Percentiles rank a stretch among this genome's conserved stretches.
Evolutionary conservation across 140 eudicot genomes (phyloP).

Genomic region (Senecio squalidus): DNA sequence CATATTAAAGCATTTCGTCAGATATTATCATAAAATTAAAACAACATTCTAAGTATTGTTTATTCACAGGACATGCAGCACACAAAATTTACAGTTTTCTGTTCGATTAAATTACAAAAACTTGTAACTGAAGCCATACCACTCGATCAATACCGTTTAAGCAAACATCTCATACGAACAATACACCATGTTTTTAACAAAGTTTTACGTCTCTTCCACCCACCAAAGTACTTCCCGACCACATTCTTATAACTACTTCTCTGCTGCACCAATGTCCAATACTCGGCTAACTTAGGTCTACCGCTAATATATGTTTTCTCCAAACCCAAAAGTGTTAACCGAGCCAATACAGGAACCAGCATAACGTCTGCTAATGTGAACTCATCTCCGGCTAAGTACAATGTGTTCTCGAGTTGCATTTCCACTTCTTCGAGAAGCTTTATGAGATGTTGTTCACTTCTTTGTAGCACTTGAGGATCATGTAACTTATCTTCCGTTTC

Average conservation of each 20-base stretch:
- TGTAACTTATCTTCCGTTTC: conserved; percentile 73
- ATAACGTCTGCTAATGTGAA: conserved; percentile 70
- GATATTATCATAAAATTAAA: no score
- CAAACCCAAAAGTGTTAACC: conserved; percentile 52
- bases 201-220: conserved; percentile 69
- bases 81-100: no score
- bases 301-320: conserved; percentile 45
- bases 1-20: no score
- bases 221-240: conserved; percentile 62
- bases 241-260: conserved; percentile 77
- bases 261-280: conserved; percentile 55
- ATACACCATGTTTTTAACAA: conserved; percentile 66
- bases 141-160: conserved; percentile 42
- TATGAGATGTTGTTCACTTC: conserved; percentile 47
- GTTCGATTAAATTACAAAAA: not conserved
- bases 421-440: conserved; percentile 83
- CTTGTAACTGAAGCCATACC: not conserved
- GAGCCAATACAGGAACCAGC: conserved; percentile 66
- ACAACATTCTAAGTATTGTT: no score
- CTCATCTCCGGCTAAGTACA: conserved; percentile 64
- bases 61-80: no score
- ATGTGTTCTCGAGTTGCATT: conserved; percentile 40
- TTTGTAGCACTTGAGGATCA: conserved; percentile 45
- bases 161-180: conserved; percentile 48
- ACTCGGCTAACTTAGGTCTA: conserved; percentile 54